Evolutionary conservation across 768 basidiomycete species (phyloP).

Genomic region (Astraeus odoratus): DNA sequence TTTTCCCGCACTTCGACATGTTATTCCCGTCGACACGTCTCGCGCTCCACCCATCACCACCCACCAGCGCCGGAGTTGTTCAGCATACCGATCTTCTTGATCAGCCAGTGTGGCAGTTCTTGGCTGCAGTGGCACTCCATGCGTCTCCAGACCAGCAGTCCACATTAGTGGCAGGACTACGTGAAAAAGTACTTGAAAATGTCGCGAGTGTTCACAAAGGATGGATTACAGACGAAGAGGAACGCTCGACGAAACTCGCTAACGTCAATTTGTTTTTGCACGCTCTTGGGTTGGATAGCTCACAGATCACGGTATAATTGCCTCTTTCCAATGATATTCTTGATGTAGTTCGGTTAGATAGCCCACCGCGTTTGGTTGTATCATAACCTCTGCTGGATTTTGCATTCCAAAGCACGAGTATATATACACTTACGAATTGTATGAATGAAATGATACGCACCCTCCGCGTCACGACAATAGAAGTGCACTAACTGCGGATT

Average conservation of each 20-base stretch:
- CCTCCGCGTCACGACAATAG: no score
- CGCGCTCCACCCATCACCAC: conserved; percentile 32
- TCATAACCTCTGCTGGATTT: neutral
- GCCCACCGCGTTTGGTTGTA: neutral
- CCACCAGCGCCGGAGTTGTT: conserved; percentile 20
- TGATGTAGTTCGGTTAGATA: neutral
- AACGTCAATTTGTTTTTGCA: conserved; percentile 92
- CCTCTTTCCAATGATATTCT: neutral
- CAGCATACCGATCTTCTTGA: conserved; percentile 58
- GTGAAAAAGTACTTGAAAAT: conserved; percentile 92
- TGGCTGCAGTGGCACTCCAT: conserved; percentile 82
- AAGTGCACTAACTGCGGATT: no score
- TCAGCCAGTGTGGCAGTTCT: conserved; percentile 92
- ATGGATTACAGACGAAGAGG: conserved; percentile 65
- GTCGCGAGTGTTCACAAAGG: conserved; percentile 75
- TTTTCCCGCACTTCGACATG: conserved; percentile 65
- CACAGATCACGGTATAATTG: conserved; percentile 53
- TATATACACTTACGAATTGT: conserved; percentile 14
- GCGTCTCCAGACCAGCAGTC: conserved; percentile 86
- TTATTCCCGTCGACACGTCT: conserved; percentile 91
- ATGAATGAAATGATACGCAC: conserved; percentile 12
- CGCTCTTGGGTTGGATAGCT: conserved; percentile 66
- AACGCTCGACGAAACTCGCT: conserved; percentile 68
- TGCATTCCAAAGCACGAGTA: conserved; percentile 7
- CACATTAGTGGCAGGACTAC: conserved; percentile 71